phyloP scores from a whole-genome alignment of 805 yeast species.

The Yarrowia divulgata region DNA sequence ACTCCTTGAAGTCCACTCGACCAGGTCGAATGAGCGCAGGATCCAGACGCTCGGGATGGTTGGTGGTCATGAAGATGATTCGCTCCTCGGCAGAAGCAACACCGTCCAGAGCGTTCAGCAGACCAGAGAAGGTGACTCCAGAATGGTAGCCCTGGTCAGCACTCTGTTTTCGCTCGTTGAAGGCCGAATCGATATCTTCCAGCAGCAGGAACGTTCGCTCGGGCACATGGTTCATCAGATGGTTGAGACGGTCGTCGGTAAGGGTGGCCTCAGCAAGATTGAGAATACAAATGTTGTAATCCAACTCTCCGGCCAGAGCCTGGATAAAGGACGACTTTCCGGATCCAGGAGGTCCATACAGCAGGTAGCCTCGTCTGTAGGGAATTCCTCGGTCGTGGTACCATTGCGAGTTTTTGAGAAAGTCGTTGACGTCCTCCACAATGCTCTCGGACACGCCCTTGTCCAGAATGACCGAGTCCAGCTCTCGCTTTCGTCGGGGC shows the following conservation, averaged over 20 bases:
- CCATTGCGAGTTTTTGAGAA: constrained; percentile 83
- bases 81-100: constrained; percentile 98
- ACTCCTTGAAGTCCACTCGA: constrained; percentile 82
- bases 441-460: constrained; percentile 71
- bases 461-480: constrained; percentile 88
- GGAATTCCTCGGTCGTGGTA: constrained; percentile 97
- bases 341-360: constrained; percentile 97
- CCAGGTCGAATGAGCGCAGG: constrained; percentile 96
- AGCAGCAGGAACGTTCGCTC: constrained; percentile 81
- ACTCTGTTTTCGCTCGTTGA: constrained; percentile 77
- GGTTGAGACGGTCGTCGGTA: constrained; percentile 93
- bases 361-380: constrained; percentile 89
- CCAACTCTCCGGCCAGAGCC: constrained; percentile 95
- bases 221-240: constrained; percentile 95
- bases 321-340: constrained; percentile 97
- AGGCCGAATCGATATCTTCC: constrained; percentile 97
- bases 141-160: constrained; percentile 79
- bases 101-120: constrained; percentile 93
- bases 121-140: constrained; percentile 94
- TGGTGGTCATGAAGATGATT: constrained; percentile 96
- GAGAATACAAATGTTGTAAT: constrained; percentile 92
- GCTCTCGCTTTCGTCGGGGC: constrained; percentile 83
- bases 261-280: constrained; percentile 89
- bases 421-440: constrained; percentile 77
- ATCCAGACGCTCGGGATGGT: constrained; percentile 92